Conservation (phyloP, 176 grass and related monocot species). For the sorghum (Sorghum bicolor) region DNA sequence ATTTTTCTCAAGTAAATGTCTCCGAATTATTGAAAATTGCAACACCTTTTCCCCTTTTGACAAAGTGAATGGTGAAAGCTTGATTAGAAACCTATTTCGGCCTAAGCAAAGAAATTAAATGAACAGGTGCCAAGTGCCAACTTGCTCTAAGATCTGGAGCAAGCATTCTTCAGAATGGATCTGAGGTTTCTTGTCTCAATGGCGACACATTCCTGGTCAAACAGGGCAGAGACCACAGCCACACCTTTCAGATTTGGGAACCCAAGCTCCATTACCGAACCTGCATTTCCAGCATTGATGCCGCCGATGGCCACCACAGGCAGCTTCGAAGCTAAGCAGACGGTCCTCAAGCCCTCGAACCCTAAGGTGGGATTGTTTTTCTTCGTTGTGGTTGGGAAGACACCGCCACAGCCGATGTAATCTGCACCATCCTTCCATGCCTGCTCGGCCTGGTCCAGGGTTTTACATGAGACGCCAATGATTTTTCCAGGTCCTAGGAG, state of each 20-base stretch:
- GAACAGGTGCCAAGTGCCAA: background rate
- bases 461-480: constrained; percentile 91
- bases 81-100: background rate
- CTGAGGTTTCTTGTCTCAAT: constrained; percentile 61
- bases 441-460: constrained; percentile 52
- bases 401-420: constrained; percentile 78
- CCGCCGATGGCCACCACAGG: constrained; percentile 87
- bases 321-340: constrained; percentile 65
- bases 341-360: constrained; percentile 62
- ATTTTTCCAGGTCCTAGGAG: constrained; percentile 75
- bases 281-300: constrained; percentile 59
- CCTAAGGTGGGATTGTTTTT: constrained; percentile 68
- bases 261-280: constrained; percentile 60
- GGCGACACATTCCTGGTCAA: constrained; percentile 53
- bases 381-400: constrained; percentile 80
- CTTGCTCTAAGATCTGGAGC: constrained; percentile 20
- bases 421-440: constrained; percentile 79
- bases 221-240: constrained; percentile 75
- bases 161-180: constrained; percentile 38
- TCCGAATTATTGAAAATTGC: background rate
- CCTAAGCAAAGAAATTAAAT: background rate
- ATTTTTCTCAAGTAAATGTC: background rate
- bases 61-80: background rate
- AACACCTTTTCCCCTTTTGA: background rate
- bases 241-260: constrained; percentile 71